Conservation (phyloP, 2,329 filamentous ascomycete species). For the Penicillium sp. region DNA sequence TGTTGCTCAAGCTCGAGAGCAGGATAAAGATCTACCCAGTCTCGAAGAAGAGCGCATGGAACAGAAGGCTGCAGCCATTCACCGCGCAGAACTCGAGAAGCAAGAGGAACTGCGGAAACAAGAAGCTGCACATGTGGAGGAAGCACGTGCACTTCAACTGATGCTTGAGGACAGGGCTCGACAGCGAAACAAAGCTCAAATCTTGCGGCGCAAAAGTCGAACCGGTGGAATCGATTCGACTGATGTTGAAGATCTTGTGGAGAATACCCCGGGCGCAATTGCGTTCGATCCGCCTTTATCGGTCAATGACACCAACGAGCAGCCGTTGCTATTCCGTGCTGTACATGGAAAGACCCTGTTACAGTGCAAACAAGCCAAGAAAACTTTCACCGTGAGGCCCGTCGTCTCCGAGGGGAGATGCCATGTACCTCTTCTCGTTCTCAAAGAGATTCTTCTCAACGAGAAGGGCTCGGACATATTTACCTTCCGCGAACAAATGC, state of each 20-base stretch:
- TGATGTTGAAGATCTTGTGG: conserved; percentile 31
- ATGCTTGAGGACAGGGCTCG: conserved; percentile 43
- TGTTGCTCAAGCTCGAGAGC: conserved; percentile 74
- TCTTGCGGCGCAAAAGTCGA: conserved; percentile 43
- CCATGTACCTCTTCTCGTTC: conserved; percentile 63
- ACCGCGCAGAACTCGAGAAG: conserved; percentile 52
- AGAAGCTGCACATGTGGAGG: conserved; percentile 44
- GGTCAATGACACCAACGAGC: conserved; percentile 65
- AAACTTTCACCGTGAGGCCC: conserved; percentile 69
- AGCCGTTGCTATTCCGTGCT: conserved; percentile 66
- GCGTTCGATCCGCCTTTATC: conserved; percentile 51
- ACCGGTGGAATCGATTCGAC: conserved; percentile 34
- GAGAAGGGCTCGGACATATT: conserved; percentile 60
- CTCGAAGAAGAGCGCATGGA: conserved; percentile 85
- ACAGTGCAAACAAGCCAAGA: conserved; percentile 66
- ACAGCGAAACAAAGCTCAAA: conserved; percentile 43
- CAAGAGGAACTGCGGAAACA: conserved; percentile 52
- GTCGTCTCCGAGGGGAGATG: conserved; percentile 58
- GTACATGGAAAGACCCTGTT: conserved; percentile 71
- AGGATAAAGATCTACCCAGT: conserved; percentile 76
- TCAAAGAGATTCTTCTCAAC: conserved; percentile 70
- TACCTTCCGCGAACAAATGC: conserved; percentile 73
- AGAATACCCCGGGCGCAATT: conserved; percentile 42
- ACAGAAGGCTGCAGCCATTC: conserved; percentile 72
- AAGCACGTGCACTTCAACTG: conserved; percentile 43